Conservation (phyloP, 2,329 filamentous ascomycete genomes). For the Talaromyces piceae region DNA sequence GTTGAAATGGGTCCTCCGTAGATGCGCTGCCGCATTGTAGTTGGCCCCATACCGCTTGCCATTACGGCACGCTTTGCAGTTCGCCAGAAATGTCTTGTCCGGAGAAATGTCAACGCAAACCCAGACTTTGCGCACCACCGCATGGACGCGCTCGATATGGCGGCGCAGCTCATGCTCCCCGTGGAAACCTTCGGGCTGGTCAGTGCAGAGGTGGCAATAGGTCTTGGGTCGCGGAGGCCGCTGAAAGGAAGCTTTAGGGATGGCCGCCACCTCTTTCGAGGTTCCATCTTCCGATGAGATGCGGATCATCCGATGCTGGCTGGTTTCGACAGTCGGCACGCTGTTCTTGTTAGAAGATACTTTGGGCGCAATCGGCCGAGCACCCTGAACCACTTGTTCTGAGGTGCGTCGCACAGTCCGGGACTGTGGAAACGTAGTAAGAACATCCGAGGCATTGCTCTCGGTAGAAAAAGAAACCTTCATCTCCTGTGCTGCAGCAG, state of each 20-base stretch:
- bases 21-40: slow-evolving; percentile 89
- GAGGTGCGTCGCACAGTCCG: slow-evolving; percentile 41
- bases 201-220: slow-evolving; percentile 61
- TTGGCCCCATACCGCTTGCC: slow-evolving; percentile 80
- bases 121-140: slow-evolving; percentile 51
- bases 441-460: slow-evolving; percentile 39
- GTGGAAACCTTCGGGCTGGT: slow-evolving; percentile 70
- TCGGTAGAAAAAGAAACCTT: slow-evolving; percentile 42
- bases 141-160: slow-evolving; percentile 62
- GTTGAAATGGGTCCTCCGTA: slow-evolving; percentile 82
- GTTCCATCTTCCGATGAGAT: slow-evolving; percentile 47
- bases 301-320: slow-evolving; percentile 42
- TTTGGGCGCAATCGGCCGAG: slow-evolving; percentile 46
- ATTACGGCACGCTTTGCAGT: slow-evolving; percentile 75
- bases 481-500: slow-evolving; percentile 44
- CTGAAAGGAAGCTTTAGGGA: slow-evolving; percentile 48
- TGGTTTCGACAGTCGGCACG: slow-evolving; percentile 21
- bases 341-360: slow-evolving; percentile 23
- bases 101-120: slow-evolving; percentile 54
- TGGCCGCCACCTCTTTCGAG: slow-evolving; percentile 49
- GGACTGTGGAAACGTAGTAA: slow-evolving; percentile 37
- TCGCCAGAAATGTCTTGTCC: slow-evolving; percentile 59
- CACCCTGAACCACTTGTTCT: slow-evolving; percentile 42
- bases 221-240: slow-evolving; percentile 57
- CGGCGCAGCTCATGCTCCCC: slow-evolving; percentile 75